These are phyloP conservation scores for Euphorbia pulcherrima DNA, from an alignment of 345 rosid genomes.

Conservation along the genomic window DNA sequence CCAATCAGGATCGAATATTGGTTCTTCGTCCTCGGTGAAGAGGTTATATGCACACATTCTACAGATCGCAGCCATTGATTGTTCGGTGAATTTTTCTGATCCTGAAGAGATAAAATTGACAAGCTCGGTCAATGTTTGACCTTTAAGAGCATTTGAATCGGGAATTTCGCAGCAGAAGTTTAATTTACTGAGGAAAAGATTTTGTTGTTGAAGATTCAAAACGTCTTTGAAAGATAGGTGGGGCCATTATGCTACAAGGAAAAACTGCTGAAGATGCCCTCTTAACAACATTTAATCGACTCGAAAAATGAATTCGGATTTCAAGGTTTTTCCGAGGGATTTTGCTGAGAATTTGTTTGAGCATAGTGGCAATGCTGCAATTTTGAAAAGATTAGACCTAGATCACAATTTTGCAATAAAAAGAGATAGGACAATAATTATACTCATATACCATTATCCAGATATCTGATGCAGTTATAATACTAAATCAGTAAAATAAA, in stretches of 20 bases:
- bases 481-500: constrained; percentile 15
- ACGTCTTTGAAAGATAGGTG: constrained; percentile 68
- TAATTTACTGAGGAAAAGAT: constrained; percentile 64
- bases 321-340: constrained; percentile 60
- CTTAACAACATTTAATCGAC: constrained; percentile 68
- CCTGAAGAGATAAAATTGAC: constrained; percentile 68
- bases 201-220: constrained; percentile 62
- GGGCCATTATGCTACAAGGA: constrained; percentile 68
- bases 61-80: constrained; percentile 55
- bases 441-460: background rate
- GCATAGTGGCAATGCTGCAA: constrained; percentile 42
- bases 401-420: constrained; percentile 12
- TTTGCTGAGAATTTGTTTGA: constrained; percentile 74
- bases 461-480: constrained; percentile 33
- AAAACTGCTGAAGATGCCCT: constrained; percentile 78
- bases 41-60: constrained; percentile 60
- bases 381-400: constrained; percentile 28
- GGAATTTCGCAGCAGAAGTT: constrained; percentile 56
- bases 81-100: constrained; percentile 57
- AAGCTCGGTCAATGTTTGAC: constrained; percentile 51
- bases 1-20: constrained; percentile 79
- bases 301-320: constrained; percentile 51
- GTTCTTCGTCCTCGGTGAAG: constrained; percentile 69
- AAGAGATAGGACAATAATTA: background rate
- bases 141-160: constrained; percentile 49